phyloP scores from a whole-genome alignment of 768 basidiomycete species.

The Pisolithus sp. region DNA sequence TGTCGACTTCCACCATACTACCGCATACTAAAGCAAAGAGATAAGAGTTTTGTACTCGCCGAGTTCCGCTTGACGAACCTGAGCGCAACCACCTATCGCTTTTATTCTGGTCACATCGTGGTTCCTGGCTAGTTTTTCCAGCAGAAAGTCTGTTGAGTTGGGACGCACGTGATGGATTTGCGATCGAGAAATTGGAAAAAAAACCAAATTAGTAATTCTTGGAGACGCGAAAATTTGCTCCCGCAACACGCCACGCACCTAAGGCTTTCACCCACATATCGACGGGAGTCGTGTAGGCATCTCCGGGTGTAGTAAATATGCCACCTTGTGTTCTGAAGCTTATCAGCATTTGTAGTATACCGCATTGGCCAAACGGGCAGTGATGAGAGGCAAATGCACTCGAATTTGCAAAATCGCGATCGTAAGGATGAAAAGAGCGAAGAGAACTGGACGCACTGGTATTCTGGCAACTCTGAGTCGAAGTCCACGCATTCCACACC shows the following conservation, averaged over 20 bases:
- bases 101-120: constrained; percentile 68
- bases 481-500: constrained; percentile 82
- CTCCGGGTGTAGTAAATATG: constrained; percentile 79
- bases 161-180: constrained; percentile 22
- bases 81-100: constrained; percentile 72
- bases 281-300: constrained; percentile 81
- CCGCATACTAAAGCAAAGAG: constrained; percentile 42
- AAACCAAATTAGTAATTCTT: constrained; percentile 31
- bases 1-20: constrained; percentile 85
- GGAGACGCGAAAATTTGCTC: constrained; percentile 52
- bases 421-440: not conserved
- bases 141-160: constrained; percentile 53
- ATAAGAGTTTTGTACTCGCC: constrained; percentile 2
- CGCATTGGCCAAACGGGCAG: no score
- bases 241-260: constrained; percentile 53
- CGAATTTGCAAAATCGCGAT: not conserved
- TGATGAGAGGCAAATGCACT: no score
- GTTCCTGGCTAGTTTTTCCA: constrained; percentile 67
- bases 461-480: constrained; percentile 72
- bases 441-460: constrained; percentile 54
- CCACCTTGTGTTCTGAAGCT: constrained; percentile 70
- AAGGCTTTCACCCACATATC: constrained; percentile 89
- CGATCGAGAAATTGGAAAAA: constrained; percentile 24
- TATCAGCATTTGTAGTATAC: constrained; percentile 12
- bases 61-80: constrained; percentile 38